These are phyloP conservation scores for Fusarium xylarioides DNA, from an alignment of 2,329 filamentous ascomycete species.

Conservation along the genomic window DNA sequence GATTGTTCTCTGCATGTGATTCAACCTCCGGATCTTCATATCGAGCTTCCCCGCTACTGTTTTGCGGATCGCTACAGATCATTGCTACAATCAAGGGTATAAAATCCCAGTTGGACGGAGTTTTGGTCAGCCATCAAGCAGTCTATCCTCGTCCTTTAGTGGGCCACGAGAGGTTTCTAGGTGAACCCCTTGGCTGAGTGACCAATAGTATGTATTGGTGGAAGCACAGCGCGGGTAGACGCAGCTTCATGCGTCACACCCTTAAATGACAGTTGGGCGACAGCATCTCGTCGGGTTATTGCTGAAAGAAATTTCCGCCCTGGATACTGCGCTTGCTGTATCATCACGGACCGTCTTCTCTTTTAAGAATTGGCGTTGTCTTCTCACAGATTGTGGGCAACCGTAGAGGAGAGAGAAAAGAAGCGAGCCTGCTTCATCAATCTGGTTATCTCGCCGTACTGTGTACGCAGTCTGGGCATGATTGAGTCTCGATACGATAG, in stretches of 20 bases:
- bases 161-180: conserved; percentile 20
- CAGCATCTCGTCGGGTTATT: conserved; percentile 35
- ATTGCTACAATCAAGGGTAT: conserved; percentile 4
- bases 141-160: conserved; percentile 10
- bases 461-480: not conserved
- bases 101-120: conserved; percentile 21
- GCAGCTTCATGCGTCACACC: conserved; percentile 28
- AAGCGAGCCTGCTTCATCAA: conserved; percentile 17
- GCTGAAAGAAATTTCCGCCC: conserved; percentile 37
- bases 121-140: conserved; percentile 16
- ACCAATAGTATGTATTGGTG: conserved; percentile 32
- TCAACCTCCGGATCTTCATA: conserved; percentile 26
- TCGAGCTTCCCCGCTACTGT: conserved; percentile 15
- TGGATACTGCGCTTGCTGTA: conserved; percentile 19
- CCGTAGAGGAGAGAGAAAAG: conserved; percentile 2
- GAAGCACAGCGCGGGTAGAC: conserved; percentile 18
- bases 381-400: conserved; percentile 9
- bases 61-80: conserved; percentile 28
- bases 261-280: conserved; percentile 40
- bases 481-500: conserved; percentile 9
- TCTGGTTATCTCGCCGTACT: conserved; percentile 6
- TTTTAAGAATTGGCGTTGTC: conserved; percentile 7
- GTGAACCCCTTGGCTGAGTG: conserved; percentile 9
- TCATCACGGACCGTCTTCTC: conserved; percentile 10
- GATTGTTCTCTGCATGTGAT: conserved; percentile 28